These are phyloP conservation scores for Magnusiomyces magnusii DNA, from an alignment of 1,139 yeast genomes.

Conservation along the genomic window DNA sequence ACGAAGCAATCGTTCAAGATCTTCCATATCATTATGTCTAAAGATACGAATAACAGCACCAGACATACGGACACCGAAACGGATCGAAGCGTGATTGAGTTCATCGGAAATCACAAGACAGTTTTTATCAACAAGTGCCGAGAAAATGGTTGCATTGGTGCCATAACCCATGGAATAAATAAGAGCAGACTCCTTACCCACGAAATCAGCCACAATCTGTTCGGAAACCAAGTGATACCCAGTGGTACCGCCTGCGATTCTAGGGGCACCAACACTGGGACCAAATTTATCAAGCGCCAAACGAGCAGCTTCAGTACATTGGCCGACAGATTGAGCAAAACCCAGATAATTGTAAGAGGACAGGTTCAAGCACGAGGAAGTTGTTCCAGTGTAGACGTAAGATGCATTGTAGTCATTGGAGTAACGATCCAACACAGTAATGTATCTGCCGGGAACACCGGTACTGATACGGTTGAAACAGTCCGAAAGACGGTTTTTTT, in stretches of 20 bases:
- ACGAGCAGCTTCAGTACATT: slow-evolving; percentile 76
- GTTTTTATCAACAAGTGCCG: slow-evolving; percentile 75
- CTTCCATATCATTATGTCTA: slow-evolving; percentile 85
- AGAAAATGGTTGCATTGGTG: slow-evolving; percentile 86
- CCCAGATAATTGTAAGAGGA: slow-evolving; percentile 93
- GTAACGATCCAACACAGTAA: slow-evolving; percentile 70
- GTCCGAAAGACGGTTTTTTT: slow-evolving; percentile 85
- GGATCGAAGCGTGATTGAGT: slow-evolving; percentile 88
- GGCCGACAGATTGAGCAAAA: slow-evolving; percentile 91
- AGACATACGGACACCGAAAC: slow-evolving; percentile 89
- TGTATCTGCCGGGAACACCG: slow-evolving; percentile 94
- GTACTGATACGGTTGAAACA: slow-evolving; percentile 93
- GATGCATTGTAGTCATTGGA: slow-evolving; percentile 50
- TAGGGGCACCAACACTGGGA: slow-evolving; percentile 69
- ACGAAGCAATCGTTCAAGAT: slow-evolving; percentile 68
- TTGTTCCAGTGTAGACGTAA: slow-evolving; percentile 65
- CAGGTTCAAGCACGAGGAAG: slow-evolving; percentile 72
- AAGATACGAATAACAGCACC: slow-evolving; percentile 92
- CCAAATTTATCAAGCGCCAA: slow-evolving; percentile 60
- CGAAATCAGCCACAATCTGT: slow-evolving; percentile 67
- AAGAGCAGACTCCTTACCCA: slow-evolving; percentile 86
- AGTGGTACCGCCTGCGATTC: slow-evolving; percentile 66
- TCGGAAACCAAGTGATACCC: slow-evolving; percentile 74
- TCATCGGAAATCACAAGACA: slow-evolving; percentile 92
- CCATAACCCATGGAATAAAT: slow-evolving; percentile 93